Base-by-base conservation (phyloP, 352 stramenopile species). In the Pythium guiyangense region DNA sequence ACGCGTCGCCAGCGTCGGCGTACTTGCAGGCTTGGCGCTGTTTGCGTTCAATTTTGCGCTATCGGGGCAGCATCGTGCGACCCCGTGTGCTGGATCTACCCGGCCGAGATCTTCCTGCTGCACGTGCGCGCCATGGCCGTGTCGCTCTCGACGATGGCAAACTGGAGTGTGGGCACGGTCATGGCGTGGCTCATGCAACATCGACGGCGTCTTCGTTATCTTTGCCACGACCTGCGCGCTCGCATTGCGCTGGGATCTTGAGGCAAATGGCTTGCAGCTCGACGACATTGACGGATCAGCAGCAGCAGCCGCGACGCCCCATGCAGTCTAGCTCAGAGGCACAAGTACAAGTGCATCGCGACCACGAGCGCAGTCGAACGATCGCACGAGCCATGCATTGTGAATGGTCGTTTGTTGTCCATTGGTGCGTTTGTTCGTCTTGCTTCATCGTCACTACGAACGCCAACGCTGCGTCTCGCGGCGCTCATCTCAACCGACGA, bases 21-120 rank as follows among this genome's bases (percentile, higher is more conserved):
- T 79, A 34, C 50, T 75, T 17, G 56, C 49, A 15, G 61, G 45
- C 45, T 37, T 25, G 14, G 45, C 61, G 8, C 68, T 84, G 51
- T 78, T 73, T 35, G 55, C 81, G 10, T 80, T 80, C 60, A 75
- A 76, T 52, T 83, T 81, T 53, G 70, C 70, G 17, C 79, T 78
- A n/a, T n/a, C n/a, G n/a, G n/a, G n/a, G n/a, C n/a, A n/a, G n/a
- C n/a, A 42, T 79, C 70, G 5, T 85, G 74, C 75, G 75, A 73
- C 0, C 73, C 73, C 26, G 55, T 84, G 10, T 71, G 73, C 50
- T 88, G 77, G 77, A 76, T 84, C 25, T 83, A 85, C 44, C 73
- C 77, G 2, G 54, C 73, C 12, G 77, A 88, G 60, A 81, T 84
- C 60, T 86, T 86, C 55, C 69, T 71, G 17, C 49, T 88, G 40